phyloP scores from a whole-genome alignment of 192 early-diverging fungal genomes.

The Endogone sp. region DNA sequence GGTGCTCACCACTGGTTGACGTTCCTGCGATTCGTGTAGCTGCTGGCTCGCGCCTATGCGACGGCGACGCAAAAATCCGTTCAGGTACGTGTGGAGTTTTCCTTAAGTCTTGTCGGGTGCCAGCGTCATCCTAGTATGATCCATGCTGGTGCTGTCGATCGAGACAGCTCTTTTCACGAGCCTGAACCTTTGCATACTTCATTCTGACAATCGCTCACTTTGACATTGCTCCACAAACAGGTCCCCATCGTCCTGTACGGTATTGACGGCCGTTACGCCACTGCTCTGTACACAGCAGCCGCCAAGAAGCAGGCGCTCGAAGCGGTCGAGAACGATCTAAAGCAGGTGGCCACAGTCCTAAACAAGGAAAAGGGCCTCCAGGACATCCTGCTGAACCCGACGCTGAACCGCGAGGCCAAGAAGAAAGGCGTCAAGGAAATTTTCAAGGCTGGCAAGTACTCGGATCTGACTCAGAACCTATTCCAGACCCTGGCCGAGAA shows the following conservation, averaged over 20 bases:
- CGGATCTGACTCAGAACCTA: slow-evolving; percentile 86
- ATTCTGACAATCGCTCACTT: not conserved
- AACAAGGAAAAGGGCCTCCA: slow-evolving; percentile 68
- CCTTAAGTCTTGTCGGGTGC: too few species aligned
- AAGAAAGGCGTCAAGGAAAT: slow-evolving; percentile 67
- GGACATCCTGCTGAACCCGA: slow-evolving; percentile 81
- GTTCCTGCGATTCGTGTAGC: slow-evolving; percentile 2
- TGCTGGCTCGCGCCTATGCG: slow-evolving; percentile 60
- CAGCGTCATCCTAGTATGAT: not conserved
- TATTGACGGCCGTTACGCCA: slow-evolving; percentile 96
- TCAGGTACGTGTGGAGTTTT: not conserved
- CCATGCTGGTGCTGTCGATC: not conserved
- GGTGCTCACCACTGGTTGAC: too few species aligned
- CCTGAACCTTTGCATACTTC: not conserved
- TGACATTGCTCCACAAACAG: slow-evolving; percentile 40
- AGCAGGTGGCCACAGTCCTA: slow-evolving; percentile 58
- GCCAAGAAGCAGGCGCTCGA: slow-evolving; percentile 75
- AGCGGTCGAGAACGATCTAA: slow-evolving; percentile 82
- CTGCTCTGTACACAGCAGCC: slow-evolving; percentile 93
- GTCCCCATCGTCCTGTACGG: slow-evolving; percentile 83
- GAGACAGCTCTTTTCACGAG: not conserved
- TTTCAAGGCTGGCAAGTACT: slow-evolving; percentile 62
- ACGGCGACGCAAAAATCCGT: slow-evolving; percentile 24
- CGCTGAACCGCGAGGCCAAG: slow-evolving; percentile 78
- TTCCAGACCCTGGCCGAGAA: slow-evolving; percentile 92